Percentiles rank a stretch among this genome's conserved stretches.
phyloP scores from a whole-genome alignment of 345 rosid species.

The Streptanthus diversifolius region DNA sequence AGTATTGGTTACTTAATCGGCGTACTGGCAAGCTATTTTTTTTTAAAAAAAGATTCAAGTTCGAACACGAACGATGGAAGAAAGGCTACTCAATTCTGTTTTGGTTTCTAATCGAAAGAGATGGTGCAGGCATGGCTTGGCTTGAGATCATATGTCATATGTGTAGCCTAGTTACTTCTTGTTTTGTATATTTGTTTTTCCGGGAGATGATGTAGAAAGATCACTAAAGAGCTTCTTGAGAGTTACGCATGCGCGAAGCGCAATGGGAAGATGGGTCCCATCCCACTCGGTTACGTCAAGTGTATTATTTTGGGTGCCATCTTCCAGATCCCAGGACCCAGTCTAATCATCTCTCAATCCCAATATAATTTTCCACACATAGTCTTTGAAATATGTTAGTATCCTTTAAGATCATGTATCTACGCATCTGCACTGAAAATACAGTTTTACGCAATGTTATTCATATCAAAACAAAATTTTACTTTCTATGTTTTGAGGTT shows the following conservation, averaged over 20 bases:
- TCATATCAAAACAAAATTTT: background rate
- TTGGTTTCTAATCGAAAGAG: background rate
- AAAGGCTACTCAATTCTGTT: background rate
- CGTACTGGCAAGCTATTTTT: no score
- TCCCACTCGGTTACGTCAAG: constrained; percentile 30
- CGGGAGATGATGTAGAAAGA: background rate
- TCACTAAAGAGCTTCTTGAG: background rate
- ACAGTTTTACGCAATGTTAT: background rate
- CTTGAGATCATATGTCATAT: no score
- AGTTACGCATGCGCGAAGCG: constrained; percentile 24
- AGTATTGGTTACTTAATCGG: no score
- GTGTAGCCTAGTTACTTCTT: background rate
- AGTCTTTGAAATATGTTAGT: background rate
- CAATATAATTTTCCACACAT: background rate
- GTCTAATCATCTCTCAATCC: constrained; percentile 9
- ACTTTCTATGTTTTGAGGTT: background rate
- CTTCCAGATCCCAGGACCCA: constrained; percentile 15
- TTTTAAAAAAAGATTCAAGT: no score
- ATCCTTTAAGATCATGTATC: background rate
- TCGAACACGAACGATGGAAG: background rate
- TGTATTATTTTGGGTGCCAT: constrained; percentile 16
- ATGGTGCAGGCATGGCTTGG: background rate
- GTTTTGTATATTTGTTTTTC: background rate
- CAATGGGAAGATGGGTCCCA: constrained; percentile 18
- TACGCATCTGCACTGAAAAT: no score